Evolutionary conservation across 805 yeast species (phyloP).

Genomic region (Ogataea neopini): DNA sequence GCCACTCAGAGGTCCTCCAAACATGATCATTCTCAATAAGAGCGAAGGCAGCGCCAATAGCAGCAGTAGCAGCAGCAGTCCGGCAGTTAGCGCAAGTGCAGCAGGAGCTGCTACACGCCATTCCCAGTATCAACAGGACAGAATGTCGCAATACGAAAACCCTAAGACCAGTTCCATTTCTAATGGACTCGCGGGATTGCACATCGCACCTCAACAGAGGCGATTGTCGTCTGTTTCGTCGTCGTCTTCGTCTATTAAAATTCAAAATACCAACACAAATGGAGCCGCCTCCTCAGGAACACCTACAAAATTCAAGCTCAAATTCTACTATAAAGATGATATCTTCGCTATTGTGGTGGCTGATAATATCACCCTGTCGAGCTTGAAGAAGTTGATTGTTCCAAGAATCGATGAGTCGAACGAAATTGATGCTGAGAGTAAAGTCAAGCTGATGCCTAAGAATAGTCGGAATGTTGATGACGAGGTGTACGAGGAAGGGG

Average conservation of each 20-base stretch:
- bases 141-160: slow-evolving; percentile 51
- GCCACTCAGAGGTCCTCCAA: slow-evolving; percentile 35
- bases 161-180: slow-evolving; percentile 17
- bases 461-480: slow-evolving; percentile 28
- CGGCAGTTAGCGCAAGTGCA: slow-evolving; percentile 1
- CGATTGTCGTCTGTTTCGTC: slow-evolving; percentile 25
- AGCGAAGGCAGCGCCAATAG: slow-evolving; percentile 13
- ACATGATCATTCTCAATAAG: slow-evolving; percentile 29
- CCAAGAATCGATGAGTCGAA: slow-evolving; percentile 35
- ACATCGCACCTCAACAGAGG: slow-evolving; percentile 19
- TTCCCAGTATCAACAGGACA: slow-evolving; percentile 50
- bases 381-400: slow-evolving; percentile 29
- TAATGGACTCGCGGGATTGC: slow-evolving; percentile 27
- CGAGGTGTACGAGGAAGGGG: slow-evolving; percentile 19
- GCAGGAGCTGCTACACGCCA: slow-evolving; percentile 29
- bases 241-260: slow-evolving; percentile 18
- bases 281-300: slow-evolving; percentile 2
- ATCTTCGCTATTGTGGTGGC: slow-evolving; percentile 63
- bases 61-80: background rate
- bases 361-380: slow-evolving; percentile 24
- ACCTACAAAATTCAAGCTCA: slow-evolving; percentile 54
- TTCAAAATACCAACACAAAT: slow-evolving; percentile 19
- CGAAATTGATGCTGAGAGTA: slow-evolving; percentile 24
- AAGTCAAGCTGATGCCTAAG: slow-evolving; percentile 32
- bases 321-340: slow-evolving; percentile 78